Base-by-base conservation (phyloP, 768 basidiomycete species). In the Pilatotrama ljubarskyi region DNA sequence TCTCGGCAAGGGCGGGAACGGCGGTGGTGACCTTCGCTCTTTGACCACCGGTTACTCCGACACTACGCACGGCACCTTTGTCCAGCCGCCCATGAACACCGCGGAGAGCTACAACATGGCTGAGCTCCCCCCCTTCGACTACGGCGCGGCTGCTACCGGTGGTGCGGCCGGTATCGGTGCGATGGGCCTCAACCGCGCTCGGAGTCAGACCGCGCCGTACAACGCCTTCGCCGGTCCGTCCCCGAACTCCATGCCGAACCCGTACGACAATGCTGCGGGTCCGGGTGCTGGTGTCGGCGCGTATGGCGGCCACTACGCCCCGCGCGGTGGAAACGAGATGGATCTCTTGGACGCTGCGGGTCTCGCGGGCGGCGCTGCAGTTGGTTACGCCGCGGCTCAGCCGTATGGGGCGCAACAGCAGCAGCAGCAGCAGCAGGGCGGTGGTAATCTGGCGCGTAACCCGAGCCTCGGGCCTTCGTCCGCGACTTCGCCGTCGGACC, bases 11-110 rank as follows among this genome's bases (percentile, higher is more conserved):
- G 49, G 42, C n/a, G 36, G 48, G 29, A 48, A 41, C 26, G 59
- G 48, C 17, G 50, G 35, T n/a, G 58, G 32, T 20, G 53, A 60
- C 25, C 41, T 55, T 14, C 58, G 61, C 36, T 55, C 60, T 9
- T 62, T 65, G 25, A 71, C 68, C 46, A 70, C 65, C 18, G 76
- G 70, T 14, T 82, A 81, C 25, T 83, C 84, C 13, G 77, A 80
- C 18, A 77, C 76, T 11, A 78, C 77, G 20, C 84, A 88, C 59
- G 87, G 85, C n/a, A 84, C 85, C 3, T 85, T 74, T 62, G 74
- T 69, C 3, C 80, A 86, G 62, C 68, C 66, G 25, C 72, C 73
- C 20, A 55, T 73, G 63, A 62, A 62, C 44, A 69, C 69, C 46
- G 72, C 62, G 15, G 84, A 83, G 41, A 66, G 73, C 17, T 86